These are phyloP conservation scores for Petunia secreta DNA, from an alignment of 257 asterid species.

Conservation along the genomic window DNA sequence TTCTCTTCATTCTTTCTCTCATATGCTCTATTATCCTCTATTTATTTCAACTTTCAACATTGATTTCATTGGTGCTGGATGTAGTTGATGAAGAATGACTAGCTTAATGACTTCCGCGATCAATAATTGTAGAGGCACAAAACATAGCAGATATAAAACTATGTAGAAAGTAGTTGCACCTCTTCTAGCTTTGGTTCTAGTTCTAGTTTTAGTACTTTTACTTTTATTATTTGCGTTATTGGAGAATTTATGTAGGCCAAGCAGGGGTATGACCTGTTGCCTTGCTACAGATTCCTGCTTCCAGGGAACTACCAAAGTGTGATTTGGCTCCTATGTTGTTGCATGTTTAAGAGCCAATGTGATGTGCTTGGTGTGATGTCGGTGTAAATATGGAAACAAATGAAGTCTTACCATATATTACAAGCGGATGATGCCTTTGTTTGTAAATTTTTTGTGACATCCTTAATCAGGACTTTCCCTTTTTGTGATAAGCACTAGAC, in stretches of 20 bases:
- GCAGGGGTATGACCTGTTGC: not conserved
- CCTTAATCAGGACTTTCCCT: not conserved
- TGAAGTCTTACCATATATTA: slow-evolving; percentile 15
- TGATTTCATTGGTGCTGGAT: slow-evolving; percentile 6
- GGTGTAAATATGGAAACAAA: slow-evolving; percentile 1
- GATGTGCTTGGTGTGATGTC: slow-evolving; percentile 8
- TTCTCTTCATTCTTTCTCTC: not conserved
- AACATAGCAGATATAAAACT: not conserved
- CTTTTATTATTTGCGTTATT: not conserved
- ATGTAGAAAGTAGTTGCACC: not conserved
- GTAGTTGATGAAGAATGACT: not conserved
- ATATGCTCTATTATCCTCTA: not conserved
- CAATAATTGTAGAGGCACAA: not conserved
- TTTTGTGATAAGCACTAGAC: not conserved
- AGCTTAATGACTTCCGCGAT: not conserved
- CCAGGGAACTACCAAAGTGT: not conserved
- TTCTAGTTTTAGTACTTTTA: not conserved
- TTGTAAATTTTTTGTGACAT: not conserved
- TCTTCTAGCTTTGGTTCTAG: not conserved
- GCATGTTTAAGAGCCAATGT: not conserved
- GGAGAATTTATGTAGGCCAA: not conserved
- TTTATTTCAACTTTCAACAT: not conserved
- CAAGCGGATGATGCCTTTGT: not conserved
- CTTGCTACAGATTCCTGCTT: not conserved
- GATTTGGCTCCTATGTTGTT: not conserved